Evolutionary conservation across 495 filamentous ascomycete species (phyloP), one percentile per base, ranked within the genome.

Genomic region (Lophium mytilinum): DNA sequence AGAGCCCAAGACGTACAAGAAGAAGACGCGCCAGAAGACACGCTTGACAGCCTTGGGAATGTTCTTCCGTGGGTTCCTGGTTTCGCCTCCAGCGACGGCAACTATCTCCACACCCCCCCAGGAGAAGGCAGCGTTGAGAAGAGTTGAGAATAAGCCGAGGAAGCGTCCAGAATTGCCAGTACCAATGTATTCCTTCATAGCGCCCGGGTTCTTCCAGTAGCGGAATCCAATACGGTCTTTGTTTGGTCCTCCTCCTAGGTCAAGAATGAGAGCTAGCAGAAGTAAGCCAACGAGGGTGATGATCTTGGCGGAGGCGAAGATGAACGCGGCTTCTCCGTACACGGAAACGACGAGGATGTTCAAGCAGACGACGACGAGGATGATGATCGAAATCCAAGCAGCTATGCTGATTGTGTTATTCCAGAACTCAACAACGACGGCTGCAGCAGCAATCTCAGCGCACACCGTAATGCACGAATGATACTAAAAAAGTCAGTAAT

Each of bases 21-120:
- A 80, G 52, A 85, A 68, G 66, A 96, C 88, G 50, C 90, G 86
- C 77, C 87, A 91, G 71, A 95, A 92, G 53, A 89, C 88, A 53
- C 88, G 82, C 42, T 84, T 84, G 9, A 84, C 84, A 5, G 90
- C 90, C 56, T 78, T 78, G 49, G 89, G 89, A 53, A 95, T 82
- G 49, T 87, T 85, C 63, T 81, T 83, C 35, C 83, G 76, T 1
- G 90, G 90, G 58, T 88, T 88, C 19, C 79, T 80, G 55, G 88
- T 84, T 70, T 96, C 90, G 56, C 87, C 86, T 11, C 86, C 89
- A 0, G 89, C 85, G 12, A 93, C 78, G 49, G 80, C 85, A 24
- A 88, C 79, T 62, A 84, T 76, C 66, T 92, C 86, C n/a, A 77
- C 76, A n/a, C 78, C 80, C 18, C 72, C 73, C 58, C 80, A 83